A percentile compares a stretch with the other conserved stretches of the same genome.
phyloP scores from a whole-genome alignment of 2,329 filamentous ascomycete genomes.

The Akanthomyces lecanii region DNA sequence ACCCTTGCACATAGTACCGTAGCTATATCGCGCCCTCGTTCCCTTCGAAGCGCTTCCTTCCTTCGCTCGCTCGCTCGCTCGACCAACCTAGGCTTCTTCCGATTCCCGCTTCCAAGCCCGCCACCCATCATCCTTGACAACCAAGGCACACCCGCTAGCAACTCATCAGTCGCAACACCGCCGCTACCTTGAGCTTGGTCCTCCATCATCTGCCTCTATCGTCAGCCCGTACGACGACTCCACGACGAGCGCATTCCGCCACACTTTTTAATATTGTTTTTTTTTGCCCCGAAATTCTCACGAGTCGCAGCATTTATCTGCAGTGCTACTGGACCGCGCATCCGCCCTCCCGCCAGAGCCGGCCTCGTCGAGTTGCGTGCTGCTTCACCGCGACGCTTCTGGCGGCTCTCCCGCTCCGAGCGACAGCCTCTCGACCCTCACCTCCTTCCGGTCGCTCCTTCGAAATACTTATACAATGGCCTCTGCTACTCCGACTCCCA shows the following conservation, averaged over 20 bases:
- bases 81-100: not conserved
- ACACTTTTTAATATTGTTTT: not conserved
- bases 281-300: not conserved
- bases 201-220: not conserved
- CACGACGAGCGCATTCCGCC: not conserved
- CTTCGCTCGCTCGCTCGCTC: not conserved
- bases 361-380: constrained; percentile 4
- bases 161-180: not conserved
- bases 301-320: not conserved
- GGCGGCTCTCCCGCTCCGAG: not conserved
- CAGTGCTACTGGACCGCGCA: not conserved
- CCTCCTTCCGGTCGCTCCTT: not conserved
- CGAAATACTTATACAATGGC: constrained; percentile 7
- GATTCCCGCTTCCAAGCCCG: not conserved
- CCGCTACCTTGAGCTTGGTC: not conserved
- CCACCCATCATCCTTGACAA: not conserved
- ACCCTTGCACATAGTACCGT: not conserved
- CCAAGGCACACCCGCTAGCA: not conserved
- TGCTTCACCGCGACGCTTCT: constrained; percentile 5
- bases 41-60: not conserved
- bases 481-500: constrained; percentile 11
- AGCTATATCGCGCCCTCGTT: not conserved
- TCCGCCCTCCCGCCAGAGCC: not conserved
- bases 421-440: not conserved
- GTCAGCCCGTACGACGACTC: not conserved